A percentile compares a stretch with the other conserved stretches of the same genome.
phyloP scores from a whole-genome alignment of 805 yeast species.

The Ogataea allantospora region DNA sequence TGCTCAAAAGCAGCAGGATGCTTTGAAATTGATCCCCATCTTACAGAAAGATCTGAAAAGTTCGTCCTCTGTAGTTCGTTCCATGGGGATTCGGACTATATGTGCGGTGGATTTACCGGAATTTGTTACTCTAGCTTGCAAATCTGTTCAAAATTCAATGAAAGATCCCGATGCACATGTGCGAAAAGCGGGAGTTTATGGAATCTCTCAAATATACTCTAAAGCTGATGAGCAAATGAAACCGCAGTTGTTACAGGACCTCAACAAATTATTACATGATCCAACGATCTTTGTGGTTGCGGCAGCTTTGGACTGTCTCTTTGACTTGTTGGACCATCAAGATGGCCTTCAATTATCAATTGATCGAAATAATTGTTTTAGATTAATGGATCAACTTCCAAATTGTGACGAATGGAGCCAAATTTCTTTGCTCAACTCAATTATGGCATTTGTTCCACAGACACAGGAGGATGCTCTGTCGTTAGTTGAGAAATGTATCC shows the following conservation, averaged over 20 bases:
- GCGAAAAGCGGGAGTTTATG: constrained; percentile 66
- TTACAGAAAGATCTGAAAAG: constrained; percentile 49
- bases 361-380: constrained; percentile 46
- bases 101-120: constrained; percentile 56
- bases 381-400: constrained; percentile 39
- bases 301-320: constrained; percentile 66
- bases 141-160: constrained; percentile 35
- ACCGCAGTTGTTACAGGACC: constrained; percentile 43
- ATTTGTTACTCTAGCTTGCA: constrained; percentile 46
- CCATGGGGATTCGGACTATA: constrained; percentile 63
- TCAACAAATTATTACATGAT: constrained; percentile 58
- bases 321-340: constrained; percentile 59
- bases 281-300: constrained; percentile 60
- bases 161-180: constrained; percentile 55
- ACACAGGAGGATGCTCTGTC: constrained; percentile 60
- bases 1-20: constrained; percentile 52
- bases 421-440: constrained; percentile 58
- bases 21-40: constrained; percentile 54
- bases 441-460: constrained; percentile 71
- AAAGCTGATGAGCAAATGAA: constrained; percentile 46
- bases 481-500: constrained; percentile 62
- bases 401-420: constrained; percentile 74
- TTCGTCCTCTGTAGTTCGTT: constrained; percentile 45
- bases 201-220: constrained; percentile 66
- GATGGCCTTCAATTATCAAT: constrained; percentile 50